Percentiles rank a stretch among this genome's conserved stretches.
phyloP scores from a whole-genome alignment of 306 rosid species.

The Dryas alaskensis region DNA sequence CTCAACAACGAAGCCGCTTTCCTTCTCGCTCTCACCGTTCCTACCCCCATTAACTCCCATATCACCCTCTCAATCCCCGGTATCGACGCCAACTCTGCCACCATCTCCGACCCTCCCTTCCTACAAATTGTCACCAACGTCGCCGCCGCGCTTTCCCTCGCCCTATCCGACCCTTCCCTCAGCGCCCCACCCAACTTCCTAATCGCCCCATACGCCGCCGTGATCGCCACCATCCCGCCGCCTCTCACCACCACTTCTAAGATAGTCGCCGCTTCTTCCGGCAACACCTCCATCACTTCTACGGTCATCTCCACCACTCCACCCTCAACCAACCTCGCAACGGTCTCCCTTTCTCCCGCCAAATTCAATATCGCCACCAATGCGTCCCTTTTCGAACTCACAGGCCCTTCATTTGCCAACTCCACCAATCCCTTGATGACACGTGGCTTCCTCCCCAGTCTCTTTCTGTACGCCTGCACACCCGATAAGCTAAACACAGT shows the following conservation, averaged over 20 bases:
- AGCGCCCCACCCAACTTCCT: slow-evolving; percentile 50
- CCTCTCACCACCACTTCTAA: slow-evolving; percentile 77
- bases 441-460: slow-evolving; percentile 67
- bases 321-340: slow-evolving; percentile 54
- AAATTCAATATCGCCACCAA: slow-evolving; percentile 69
- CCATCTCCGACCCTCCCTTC: slow-evolving; percentile 79
- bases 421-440: slow-evolving; percentile 61
- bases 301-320: slow-evolving; percentile 59
- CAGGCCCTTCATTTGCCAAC: slow-evolving; percentile 59
- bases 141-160: slow-evolving; percentile 85
- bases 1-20: slow-evolving; percentile 84
- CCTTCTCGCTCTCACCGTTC: slow-evolving; percentile 63
- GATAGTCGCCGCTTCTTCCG: slow-evolving; percentile 74
- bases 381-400: slow-evolving; percentile 56
- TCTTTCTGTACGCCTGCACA: slow-evolving; percentile 44
- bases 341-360: slow-evolving; percentile 69
- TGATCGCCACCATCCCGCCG: slow-evolving; percentile 69
- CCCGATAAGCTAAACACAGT: slow-evolving; percentile 68
- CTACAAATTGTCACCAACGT: slow-evolving; percentile 71
- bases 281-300: slow-evolving; percentile 46
- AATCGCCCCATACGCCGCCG: slow-evolving; percentile 51
- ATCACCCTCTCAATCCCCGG: slow-evolving; percentile 72
- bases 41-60: slow-evolving; percentile 87
- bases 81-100: slow-evolving; percentile 61
- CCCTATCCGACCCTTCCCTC: slow-evolving; percentile 76